Evolutionary conservation across 371 early-diverging fungal genomes (phyloP).

Genomic region (Apophysomyces elegans): DNA sequence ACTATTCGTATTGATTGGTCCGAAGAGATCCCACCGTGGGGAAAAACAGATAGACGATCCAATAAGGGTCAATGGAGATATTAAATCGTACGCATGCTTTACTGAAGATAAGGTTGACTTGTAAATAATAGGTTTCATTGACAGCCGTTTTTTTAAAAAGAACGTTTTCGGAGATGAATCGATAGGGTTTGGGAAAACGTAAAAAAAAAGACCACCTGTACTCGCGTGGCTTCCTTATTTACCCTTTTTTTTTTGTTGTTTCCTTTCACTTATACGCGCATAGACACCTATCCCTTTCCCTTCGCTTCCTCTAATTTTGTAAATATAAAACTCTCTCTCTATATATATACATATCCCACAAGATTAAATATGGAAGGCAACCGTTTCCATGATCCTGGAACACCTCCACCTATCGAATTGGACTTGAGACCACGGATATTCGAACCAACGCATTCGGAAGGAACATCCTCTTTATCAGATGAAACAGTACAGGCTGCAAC

Average conservation of each 20-base stretch:
- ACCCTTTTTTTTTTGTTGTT: not conserved
- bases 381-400: constrained; percentile 33
- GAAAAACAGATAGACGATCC: not conserved
- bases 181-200: not conserved
- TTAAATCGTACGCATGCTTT: not conserved
- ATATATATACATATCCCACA: constrained; percentile 6
- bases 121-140: not conserved
- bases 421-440: not conserved
- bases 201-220: not conserved
- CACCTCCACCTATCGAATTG: constrained; percentile 30
- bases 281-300: not conserved
- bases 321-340: not conserved
- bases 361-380: constrained; percentile 23
- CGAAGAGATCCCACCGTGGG: not conserved
- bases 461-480: not conserved
- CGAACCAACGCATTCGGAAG: constrained; percentile 1
- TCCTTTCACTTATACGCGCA: not conserved
- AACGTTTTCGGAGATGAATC: constrained; percentile 3
- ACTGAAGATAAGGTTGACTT: not conserved
- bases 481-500: not conserved
- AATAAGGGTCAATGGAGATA: not conserved
- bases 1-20: too few relatives aligned
- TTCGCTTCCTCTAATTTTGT: not conserved
- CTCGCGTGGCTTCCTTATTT: not conserved
- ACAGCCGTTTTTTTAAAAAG: not conserved